These are phyloP conservation scores for Aspergillus sp. DNA, from an alignment of 2,329 filamentous ascomycete species.

Conservation along the genomic window DNA sequence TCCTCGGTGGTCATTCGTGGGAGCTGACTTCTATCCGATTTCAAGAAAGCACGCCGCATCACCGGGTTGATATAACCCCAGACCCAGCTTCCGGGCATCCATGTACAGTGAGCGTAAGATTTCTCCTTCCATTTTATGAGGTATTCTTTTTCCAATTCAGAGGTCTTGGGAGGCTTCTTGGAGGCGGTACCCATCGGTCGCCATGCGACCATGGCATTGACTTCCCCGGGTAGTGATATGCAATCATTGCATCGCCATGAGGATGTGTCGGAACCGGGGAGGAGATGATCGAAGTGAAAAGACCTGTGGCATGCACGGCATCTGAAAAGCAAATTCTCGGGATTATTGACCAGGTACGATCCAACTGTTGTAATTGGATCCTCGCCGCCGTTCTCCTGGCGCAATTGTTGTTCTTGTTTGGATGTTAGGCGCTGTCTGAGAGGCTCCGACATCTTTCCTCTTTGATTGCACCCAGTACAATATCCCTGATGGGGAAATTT, in stretches of 20 bases:
- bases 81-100: slow-evolving; percentile 89
- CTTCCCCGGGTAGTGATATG: slow-evolving; percentile 61
- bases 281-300: slow-evolving; percentile 83
- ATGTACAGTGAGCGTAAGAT: slow-evolving; percentile 79
- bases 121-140: slow-evolving; percentile 81
- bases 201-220: slow-evolving; percentile 85
- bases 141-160: slow-evolving; percentile 83
- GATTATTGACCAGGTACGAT: slow-evolving; percentile 68
- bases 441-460: slow-evolving; percentile 69
- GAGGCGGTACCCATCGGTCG: slow-evolving; percentile 66
- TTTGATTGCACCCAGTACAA: slow-evolving; percentile 68
- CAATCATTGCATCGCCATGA: slow-evolving; percentile 81
- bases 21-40: slow-evolving; percentile 60
- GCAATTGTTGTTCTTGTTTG: slow-evolving; percentile 78
- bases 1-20: slow-evolving; percentile 72
- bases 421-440: slow-evolving; percentile 73
- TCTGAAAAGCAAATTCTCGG: slow-evolving; percentile 75
- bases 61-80: slow-evolving; percentile 64
- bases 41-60: slow-evolving; percentile 76
- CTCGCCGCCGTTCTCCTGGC: slow-evolving; percentile 73
- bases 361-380: slow-evolving; percentile 72
- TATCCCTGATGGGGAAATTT: slow-evolving; percentile 67
- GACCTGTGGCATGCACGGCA: slow-evolving; percentile 74
- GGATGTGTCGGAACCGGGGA: slow-evolving; percentile 38
- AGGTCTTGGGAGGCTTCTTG: slow-evolving; percentile 23